Evolutionary conservation across 2,329 filamentous ascomycete species (phyloP).

Genomic region (Nemania serpens): DNA sequence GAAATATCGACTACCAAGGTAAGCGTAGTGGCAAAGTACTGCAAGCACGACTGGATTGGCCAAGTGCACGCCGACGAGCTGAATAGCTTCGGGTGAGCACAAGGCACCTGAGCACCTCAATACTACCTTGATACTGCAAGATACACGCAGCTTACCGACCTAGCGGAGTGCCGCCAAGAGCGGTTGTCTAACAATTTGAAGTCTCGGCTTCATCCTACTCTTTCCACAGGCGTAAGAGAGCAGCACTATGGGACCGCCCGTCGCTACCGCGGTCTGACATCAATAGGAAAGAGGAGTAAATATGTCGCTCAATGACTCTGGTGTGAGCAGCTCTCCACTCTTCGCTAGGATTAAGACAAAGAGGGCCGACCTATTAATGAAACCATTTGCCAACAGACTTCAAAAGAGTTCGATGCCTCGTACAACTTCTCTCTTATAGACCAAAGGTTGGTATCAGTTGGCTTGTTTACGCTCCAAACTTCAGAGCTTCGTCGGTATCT

Average conservation of each 20-base stretch:
- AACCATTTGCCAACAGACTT: background rate
- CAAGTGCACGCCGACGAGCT: background rate
- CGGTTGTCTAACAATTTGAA: background rate
- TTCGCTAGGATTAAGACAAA: background rate
- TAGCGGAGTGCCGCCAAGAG: background rate
- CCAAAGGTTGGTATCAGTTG: background rate
- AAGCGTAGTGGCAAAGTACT: background rate
- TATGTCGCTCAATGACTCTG: background rate
- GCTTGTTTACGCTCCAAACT: background rate
- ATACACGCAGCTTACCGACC: background rate
- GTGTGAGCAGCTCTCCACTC: background rate
- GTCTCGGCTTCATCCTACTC: background rate
- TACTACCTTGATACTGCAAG: conserved; percentile 3
- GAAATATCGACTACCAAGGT: background rate
- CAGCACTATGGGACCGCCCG: background rate
- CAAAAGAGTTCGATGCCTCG: background rate
- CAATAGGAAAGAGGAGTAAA: background rate
- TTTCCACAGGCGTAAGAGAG: background rate
- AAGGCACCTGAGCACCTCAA: background rate
- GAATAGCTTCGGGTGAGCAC: background rate
- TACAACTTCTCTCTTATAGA: background rate
- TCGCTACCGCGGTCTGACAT: conserved; percentile 1
- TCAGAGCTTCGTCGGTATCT: background rate
- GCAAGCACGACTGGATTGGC: background rate
- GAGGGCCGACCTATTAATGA: background rate